phyloP scores from a whole-genome alignment of 441 rosid species.

The Arabidopsis hybrid region DNA sequence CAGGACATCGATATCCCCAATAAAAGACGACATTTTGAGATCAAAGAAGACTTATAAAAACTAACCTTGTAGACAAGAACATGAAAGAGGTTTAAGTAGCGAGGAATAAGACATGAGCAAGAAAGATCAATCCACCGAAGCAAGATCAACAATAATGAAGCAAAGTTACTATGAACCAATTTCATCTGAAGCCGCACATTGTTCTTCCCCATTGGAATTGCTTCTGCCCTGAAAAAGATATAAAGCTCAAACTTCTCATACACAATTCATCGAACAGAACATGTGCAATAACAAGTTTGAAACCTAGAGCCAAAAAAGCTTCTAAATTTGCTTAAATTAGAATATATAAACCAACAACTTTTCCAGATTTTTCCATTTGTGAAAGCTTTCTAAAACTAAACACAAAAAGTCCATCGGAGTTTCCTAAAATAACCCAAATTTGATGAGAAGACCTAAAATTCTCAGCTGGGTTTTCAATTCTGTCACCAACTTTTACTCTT shows the following conservation, averaged over 20 bases:
- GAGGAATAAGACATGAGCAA: constrained; percentile 70
- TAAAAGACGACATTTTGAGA: constrained; percentile 19
- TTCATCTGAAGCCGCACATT: constrained; percentile 88
- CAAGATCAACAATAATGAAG: constrained; percentile 76
- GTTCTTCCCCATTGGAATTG: constrained; percentile 82
- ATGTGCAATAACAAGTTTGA: constrained; percentile 5
- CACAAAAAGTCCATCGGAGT: neutral
- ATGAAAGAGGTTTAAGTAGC: constrained; percentile 85
- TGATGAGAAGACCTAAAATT: constrained; percentile 17
- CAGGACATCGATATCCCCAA: constrained; percentile 15
- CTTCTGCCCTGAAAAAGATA: constrained; percentile 70
- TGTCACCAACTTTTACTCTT: constrained; percentile 18
- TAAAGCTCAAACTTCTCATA: constrained; percentile 20
- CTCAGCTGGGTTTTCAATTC: constrained; percentile 21
- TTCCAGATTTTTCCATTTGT: neutral
- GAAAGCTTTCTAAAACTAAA: neutral
- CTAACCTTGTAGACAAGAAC: constrained; percentile 84
- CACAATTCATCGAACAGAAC: constrained; percentile 21
- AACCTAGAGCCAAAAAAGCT: constrained; percentile 9
- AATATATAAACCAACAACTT: neutral
- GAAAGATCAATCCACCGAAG: constrained; percentile 89
- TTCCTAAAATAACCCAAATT: constrained; percentile 39
- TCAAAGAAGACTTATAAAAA: neutral
- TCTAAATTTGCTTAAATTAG: constrained; percentile 14
- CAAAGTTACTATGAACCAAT: constrained; percentile 80